Evolutionary conservation across 2,329 filamentous ascomycete species (phyloP).

Genomic region (Juglanconis oblonga): DNA sequence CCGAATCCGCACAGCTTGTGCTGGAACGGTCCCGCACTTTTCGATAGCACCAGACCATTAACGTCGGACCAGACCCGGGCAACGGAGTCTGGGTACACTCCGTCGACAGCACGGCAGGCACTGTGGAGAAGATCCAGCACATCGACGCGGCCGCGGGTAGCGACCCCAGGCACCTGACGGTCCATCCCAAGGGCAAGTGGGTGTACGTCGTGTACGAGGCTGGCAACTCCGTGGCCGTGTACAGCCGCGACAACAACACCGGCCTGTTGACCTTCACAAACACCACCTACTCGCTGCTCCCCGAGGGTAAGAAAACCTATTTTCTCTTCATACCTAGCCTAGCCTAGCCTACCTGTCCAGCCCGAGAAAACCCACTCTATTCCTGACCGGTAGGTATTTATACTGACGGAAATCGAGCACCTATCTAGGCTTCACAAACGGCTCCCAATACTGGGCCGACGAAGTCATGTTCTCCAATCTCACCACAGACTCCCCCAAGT

Average conservation of each 20-base stretch:
- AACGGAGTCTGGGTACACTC: slow-evolving; percentile 30
- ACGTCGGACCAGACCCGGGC: slow-evolving; percentile 20
- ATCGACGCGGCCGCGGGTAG: slow-evolving; percentile 19
- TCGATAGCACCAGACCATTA: background rate
- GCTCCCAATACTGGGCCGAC: slow-evolving; percentile 24
- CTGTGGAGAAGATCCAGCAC: slow-evolving; percentile 21
- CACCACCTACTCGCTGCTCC: slow-evolving; percentile 18
- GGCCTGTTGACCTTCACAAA: slow-evolving; percentile 18
- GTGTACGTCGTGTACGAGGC: slow-evolving; percentile 29
- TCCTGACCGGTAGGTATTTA: background rate
- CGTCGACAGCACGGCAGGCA: slow-evolving; percentile 21
- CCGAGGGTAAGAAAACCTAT: slow-evolving; percentile 5
- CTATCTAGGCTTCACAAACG: slow-evolving; percentile 18
- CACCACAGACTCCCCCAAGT: slow-evolving; percentile 11
- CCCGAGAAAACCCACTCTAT: too few species aligned
- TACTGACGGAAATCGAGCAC: background rate
- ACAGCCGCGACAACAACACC: slow-evolving; percentile 23
- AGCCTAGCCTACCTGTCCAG: too few species aligned
- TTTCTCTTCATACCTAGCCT: too few species aligned
- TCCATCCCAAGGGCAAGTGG: slow-evolving; percentile 27
- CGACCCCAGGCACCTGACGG: slow-evolving; percentile 26
- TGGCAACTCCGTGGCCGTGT: slow-evolving; percentile 24
- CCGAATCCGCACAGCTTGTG: background rate
- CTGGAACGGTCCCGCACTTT: too few species aligned
- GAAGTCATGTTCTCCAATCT: slow-evolving; percentile 8